Conservation (phyloP, 352 stramenopile species). For the Phytophthora cactorum region DNA sequence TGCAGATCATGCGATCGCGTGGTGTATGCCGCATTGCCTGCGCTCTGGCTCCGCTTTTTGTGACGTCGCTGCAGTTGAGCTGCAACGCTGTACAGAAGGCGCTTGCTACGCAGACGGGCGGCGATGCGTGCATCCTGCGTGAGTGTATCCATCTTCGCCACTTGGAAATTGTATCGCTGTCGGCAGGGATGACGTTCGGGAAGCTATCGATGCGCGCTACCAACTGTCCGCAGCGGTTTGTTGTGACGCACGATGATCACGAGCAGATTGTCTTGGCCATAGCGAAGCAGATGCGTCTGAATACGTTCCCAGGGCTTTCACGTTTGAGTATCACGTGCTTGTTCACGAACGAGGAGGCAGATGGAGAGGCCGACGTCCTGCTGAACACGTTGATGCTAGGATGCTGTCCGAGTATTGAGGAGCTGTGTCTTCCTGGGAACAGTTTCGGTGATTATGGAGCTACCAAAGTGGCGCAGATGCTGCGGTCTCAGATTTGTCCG, state of each 20-base stretch:
- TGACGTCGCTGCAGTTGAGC: slow-evolving; percentile 79
- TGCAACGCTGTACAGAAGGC: slow-evolving; percentile 77
- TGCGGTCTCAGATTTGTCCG: slow-evolving; percentile 77
- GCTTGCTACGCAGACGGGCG: slow-evolving; percentile 45
- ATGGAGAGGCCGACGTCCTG: slow-evolving; percentile 83
- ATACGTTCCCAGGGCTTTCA: slow-evolving; percentile 59
- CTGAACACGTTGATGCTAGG: slow-evolving; percentile 82
- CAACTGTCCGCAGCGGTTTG: slow-evolving; percentile 86
- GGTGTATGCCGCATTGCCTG: slow-evolving; percentile 54
- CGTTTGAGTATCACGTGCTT: slow-evolving; percentile 79
- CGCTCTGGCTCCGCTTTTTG: slow-evolving; percentile 59
- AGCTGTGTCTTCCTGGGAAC: slow-evolving; percentile 85
- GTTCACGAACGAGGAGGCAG: slow-evolving; percentile 88
- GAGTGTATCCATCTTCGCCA: slow-evolving; percentile 71
- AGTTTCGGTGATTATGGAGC: slow-evolving; percentile 87
- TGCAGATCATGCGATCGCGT: slow-evolving; percentile 79
- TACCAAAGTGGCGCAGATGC: slow-evolving; percentile 82
- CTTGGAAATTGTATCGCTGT: slow-evolving; percentile 82
- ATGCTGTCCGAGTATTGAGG: slow-evolving; percentile 77
- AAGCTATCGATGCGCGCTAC: slow-evolving; percentile 86
- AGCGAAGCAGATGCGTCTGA: slow-evolving; percentile 66
- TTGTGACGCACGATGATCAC: slow-evolving; percentile 88
- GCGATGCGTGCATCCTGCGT: slow-evolving; percentile 51
- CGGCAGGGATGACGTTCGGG: slow-evolving; percentile 82
- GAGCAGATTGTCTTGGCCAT: slow-evolving; percentile 84